phyloP scores from a whole-genome alignment of 2,329 filamentous ascomycete genomes.

The Didymella pomorum region DNA sequence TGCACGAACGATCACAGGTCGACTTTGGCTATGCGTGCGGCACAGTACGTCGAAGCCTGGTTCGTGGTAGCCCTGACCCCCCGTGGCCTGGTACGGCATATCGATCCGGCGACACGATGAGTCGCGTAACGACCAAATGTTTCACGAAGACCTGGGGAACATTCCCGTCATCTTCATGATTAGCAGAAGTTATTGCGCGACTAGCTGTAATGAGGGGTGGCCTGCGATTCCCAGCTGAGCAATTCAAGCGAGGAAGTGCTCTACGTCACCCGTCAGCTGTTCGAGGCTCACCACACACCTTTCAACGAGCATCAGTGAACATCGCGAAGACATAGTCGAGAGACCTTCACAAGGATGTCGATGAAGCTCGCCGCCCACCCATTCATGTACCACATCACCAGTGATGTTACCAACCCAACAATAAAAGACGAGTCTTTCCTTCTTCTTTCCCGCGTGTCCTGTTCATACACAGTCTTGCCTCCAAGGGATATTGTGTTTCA shows the following conservation, averaged over 20 bases:
- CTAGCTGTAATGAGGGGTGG: neutral
- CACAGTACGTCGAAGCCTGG: neutral
- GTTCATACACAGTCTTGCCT: too few species aligned
- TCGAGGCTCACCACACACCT: neutral
- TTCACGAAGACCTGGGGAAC: neutral
- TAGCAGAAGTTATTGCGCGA: neutral
- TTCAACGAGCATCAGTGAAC: too few species aligned
- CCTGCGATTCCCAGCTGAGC: neutral
- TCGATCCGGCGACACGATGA: conserved; percentile 1
- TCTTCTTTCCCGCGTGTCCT: too few species aligned
- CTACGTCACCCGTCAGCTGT: neutral
- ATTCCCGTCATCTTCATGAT: neutral
- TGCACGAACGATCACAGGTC: conserved; percentile 3
- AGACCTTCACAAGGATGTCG: neutral
- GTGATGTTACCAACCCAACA: too few species aligned
- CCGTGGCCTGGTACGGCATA: neutral
- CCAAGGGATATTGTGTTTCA: neutral
- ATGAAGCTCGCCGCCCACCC: neutral
- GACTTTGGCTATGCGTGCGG: neutral
- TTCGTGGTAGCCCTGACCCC: conserved; percentile 1
- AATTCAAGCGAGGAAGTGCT: neutral
- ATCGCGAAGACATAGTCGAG: too few species aligned
- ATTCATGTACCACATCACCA: neutral
- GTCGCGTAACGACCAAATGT: neutral
- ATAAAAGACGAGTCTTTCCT: too few species aligned